phyloP scores from a whole-genome alignment of 2,329 filamentous ascomycete genomes.

The Arthroderma uncinatum region DNA sequence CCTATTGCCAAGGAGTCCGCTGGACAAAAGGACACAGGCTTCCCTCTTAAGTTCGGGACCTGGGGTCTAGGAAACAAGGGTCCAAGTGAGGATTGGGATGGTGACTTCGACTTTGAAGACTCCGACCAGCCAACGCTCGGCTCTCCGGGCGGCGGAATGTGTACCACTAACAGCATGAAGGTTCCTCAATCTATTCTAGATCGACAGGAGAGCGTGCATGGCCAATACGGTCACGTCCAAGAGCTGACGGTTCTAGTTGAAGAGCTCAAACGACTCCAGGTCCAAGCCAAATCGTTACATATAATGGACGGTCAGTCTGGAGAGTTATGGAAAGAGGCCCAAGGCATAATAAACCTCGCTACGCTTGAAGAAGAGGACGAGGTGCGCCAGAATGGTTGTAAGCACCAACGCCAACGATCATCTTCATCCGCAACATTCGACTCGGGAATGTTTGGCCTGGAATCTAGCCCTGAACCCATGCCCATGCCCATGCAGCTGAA shows the following conservation, averaged over 20 bases:
- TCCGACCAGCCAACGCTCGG: conserved; percentile 22
- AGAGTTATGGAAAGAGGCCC: conserved; percentile 52
- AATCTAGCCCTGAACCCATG: background rate
- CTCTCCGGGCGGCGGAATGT: conserved; percentile 12
- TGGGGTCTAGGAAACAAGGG: conserved; percentile 57
- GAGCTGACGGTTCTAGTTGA: conserved; percentile 55
- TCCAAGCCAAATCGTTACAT: conserved; percentile 43
- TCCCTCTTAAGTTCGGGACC: conserved; percentile 50
- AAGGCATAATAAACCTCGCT: conserved; percentile 55
- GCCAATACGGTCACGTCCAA: conserved; percentile 53
- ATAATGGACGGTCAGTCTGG: conserved; percentile 44
- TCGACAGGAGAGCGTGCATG: conserved; percentile 53
- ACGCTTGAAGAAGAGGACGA: conserved; percentile 53
- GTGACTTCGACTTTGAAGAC: conserved; percentile 53
- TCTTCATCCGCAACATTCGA: conserved; percentile 9
- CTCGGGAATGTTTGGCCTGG: conserved; percentile 2
- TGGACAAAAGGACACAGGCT: conserved; percentile 37
- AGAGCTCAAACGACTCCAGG: conserved; percentile 51
- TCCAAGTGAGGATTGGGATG: conserved; percentile 58
- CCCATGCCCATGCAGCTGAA: background rate
- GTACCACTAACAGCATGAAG: conserved; percentile 31
- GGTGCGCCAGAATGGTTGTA: background rate
- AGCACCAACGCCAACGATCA: conserved; percentile 3
- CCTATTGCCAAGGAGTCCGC: conserved; percentile 45
- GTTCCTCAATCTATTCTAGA: conserved; percentile 54